Percentiles rank a stretch among this genome's conserved stretches.
phyloP scores from a whole-genome alignment of 495 filamentous ascomycete species.

The Hypoxylon rickii region DNA sequence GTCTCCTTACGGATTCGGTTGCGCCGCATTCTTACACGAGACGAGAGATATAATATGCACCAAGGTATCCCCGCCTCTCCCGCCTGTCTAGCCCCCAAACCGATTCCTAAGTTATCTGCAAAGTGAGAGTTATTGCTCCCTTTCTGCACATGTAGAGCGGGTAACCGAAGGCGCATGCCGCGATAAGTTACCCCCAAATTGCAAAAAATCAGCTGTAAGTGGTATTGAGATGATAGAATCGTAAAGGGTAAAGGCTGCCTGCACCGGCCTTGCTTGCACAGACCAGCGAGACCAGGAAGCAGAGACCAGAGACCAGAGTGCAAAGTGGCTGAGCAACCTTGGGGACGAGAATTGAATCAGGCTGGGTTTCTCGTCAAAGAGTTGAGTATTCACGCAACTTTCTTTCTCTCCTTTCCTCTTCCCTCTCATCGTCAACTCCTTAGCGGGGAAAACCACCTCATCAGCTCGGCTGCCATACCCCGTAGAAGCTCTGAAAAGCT shows the following conservation, averaged over 20 bases:
- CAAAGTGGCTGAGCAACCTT: constrained; percentile 29
- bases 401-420: background rate
- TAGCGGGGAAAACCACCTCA: too few relatives aligned
- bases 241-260: too few relatives aligned
- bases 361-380: background rate
- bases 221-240: too few relatives aligned
- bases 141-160: constrained; percentile 6
- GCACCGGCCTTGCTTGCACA: too few relatives aligned
- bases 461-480: too few relatives aligned
- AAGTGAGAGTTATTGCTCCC: too few relatives aligned
- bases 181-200: constrained; percentile 12
- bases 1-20: constrained; percentile 12
- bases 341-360: background rate
- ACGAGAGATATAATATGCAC: constrained; percentile 12
- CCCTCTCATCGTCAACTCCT: background rate
- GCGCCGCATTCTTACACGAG: constrained; percentile 28
- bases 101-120: too few relatives aligned
- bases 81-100: constrained; percentile 1
- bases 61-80: constrained; percentile 9
- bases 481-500: background rate
- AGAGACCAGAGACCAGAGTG: constrained; percentile 1
- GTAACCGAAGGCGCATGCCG: constrained; percentile 18
- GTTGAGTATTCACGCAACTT: background rate
- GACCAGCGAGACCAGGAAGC: too few relatives aligned
- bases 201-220: background rate